Base-by-base conservation (phyloP, 192 early-diverging fungal genomes). In the Coemansia sp. region DNA sequence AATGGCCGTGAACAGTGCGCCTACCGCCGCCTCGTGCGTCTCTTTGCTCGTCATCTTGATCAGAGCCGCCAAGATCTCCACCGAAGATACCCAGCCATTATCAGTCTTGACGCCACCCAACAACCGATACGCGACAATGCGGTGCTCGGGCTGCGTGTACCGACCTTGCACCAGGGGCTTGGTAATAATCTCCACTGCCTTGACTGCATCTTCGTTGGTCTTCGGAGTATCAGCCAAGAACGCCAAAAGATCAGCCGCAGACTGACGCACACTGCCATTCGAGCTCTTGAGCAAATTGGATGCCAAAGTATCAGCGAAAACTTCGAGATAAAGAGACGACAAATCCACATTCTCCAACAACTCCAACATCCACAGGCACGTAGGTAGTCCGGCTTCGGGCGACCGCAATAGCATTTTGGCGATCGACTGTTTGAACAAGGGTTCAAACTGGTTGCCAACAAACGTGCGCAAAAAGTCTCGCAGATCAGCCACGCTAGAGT, bases 401-500 rank as follows among this genome's bases (percentile, higher is more conserved):
- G 95, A 92, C 46, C 95, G 88, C 53, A 97, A 78, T 63, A 94
- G 84, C 75, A 94, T 86, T 46, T 90, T 88, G 42, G 92, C 87
- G n/a, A 92, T 81, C 39, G 86, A 79, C 23, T 90, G 79, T 15
- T 87, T 64, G 57, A 94, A 87, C 55, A 89, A 82, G 5, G 55
- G 39, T 25, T 84, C 80, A 48, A 93, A 90, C 39, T 81, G 69
- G 4, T 72, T 77, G 29, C 84, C 75, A 3, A 94, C 77, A 45
- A 74, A 86, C 14, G 45, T 46, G 15, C 82, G 78, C 44, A 94
- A 74, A 68, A 92, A 93, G 39, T 86, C 84, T 27, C 86, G 70
- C 38, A 93, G 84, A 29, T 75, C 71, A 70, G 63, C 39, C 5
- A 74, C 67, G 53, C 67, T 67, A 45, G 73, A 72, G 50, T 64